Base-by-base conservation (phyloP, 345 rosid species). In the Jatropha curcas region DNA sequence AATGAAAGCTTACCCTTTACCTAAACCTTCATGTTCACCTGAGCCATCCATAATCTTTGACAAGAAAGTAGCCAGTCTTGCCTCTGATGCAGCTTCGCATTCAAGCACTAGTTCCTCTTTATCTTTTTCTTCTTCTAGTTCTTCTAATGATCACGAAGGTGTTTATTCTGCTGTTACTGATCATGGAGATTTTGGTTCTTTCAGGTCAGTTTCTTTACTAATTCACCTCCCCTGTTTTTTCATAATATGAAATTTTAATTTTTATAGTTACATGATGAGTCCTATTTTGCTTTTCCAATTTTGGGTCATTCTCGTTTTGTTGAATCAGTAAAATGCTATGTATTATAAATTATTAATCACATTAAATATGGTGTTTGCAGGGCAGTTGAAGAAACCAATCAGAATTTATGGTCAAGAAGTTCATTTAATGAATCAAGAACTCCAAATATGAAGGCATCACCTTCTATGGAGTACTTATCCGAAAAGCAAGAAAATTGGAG, bases 1-100 rank as follows among this genome's bases (percentile, higher is more conserved):
- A 64, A 88, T 79, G 78, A 87, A 71, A 67, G 80, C 92, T 20
- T 88, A 80, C 51, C 97, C 98, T 63, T 72, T 94, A 71, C 98
- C 98, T 3, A 79, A 79, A 17, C 98, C 97, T 3, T 80, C 84
- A 27, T 34, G 63, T 59, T 59, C 37, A 3, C 37, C 60, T 59
- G 10, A 28, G 8, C 14, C 22, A 25, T 2, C 28, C 8, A 30
- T 60, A 19, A 34, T 33, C 34, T 60, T 48, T 33, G 17, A 57
- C 73, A 45, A 74, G 73, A 74, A 81, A 50, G 28, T n/a, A 67
- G 60, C 51, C 66, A n/a, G 8, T 41, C 13, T 41, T 8, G 13
- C 45, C 74, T 86, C 82, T 60, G 96, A 89, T 70, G 87, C 93
- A 67, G 83, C 27, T 67, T 60, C 34, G 19, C 46, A 10, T 61